Evolutionary conservation across 1,284 basidiomycete genomes (phyloP).

Genomic region (Amylostereum areolatum): DNA sequence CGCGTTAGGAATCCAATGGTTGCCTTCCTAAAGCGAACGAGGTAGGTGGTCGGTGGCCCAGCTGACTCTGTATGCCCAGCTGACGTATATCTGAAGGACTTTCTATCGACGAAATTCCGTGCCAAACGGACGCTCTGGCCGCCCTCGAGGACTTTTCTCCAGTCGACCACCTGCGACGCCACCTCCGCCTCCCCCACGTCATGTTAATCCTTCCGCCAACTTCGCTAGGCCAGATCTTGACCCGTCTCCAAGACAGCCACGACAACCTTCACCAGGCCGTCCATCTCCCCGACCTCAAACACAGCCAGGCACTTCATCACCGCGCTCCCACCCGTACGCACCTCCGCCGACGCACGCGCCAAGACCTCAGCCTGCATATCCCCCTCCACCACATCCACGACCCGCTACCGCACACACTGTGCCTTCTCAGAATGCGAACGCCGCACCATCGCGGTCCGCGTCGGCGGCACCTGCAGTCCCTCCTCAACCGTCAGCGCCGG

Average conservation of each 20-base stretch:
- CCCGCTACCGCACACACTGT: conserved; percentile 4
- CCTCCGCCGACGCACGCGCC: conserved; percentile 19
- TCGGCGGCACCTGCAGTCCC: conserved; percentile 20
- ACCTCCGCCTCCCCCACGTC: conserved; percentile 15
- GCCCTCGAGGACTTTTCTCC: conserved; percentile 50
- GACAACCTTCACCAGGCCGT: conserved; percentile 16
- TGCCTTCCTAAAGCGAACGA: conserved; percentile 52
- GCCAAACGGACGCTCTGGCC: conserved; percentile 40
- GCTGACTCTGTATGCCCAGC: not conserved
- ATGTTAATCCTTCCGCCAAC: conserved; percentile 17
- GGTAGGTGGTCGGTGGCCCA: conserved; percentile 27
- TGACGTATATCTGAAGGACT: conserved; percentile 23
- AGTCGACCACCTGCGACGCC: conserved; percentile 21
- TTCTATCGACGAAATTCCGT: conserved; percentile 64
- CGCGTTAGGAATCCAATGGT: conserved; percentile 39
- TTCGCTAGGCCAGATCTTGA: conserved; percentile 37
- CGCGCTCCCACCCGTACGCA: not conserved
- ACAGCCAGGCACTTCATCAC: conserved; percentile 1
- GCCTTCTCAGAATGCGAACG: conserved; percentile 12
- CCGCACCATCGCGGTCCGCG: conserved; percentile 16
- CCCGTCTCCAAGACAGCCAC: conserved; percentile 12
- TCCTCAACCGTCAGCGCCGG: conserved; percentile 19
- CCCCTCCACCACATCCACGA: conserved; percentile 16
- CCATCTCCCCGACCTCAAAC: conserved; percentile 7
- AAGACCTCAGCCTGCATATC: conserved; percentile 10